These are phyloP conservation scores for Sporothrix pallida DNA, from an alignment of 2,329 filamentous ascomycete species.

Conservation along the genomic window DNA sequence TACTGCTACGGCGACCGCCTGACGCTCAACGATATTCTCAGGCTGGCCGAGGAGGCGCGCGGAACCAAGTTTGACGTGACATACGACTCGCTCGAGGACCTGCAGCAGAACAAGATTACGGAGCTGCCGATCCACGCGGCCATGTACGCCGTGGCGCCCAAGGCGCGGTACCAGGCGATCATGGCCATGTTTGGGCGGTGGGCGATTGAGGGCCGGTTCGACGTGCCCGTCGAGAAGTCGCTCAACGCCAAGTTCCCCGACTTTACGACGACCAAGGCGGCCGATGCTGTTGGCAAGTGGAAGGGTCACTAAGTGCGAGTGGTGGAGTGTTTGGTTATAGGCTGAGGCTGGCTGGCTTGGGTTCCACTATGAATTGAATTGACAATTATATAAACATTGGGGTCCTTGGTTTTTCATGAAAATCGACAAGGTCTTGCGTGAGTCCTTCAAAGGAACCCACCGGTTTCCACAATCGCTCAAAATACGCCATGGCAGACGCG, in stretches of 20 bases:
- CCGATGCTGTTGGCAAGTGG: slow-evolving; percentile 18
- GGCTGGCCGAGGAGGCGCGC: slow-evolving; percentile 12
- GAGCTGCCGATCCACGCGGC: background rate
- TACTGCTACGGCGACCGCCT: slow-evolving; percentile 2
- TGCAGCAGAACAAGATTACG: background rate
- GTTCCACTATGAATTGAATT: too few relatives aligned
- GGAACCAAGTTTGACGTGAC: slow-evolving; percentile 14
- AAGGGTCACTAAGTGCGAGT: background rate
- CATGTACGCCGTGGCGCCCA: background rate
- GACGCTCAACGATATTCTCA: slow-evolving; percentile 21
- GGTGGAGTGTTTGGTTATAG: background rate
- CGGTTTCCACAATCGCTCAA: background rate
- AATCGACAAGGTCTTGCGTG: too few relatives aligned
- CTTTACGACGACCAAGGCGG: background rate
- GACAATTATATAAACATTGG: too few relatives aligned
- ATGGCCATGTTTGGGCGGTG: slow-evolving; percentile 24
- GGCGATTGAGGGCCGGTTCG: background rate
- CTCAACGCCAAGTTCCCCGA: slow-evolving; percentile 22
- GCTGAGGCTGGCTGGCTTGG: too few relatives aligned
- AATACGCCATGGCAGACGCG: background rate
- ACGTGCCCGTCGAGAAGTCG: background rate
- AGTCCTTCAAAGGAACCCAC: too few relatives aligned
- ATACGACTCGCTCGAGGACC: slow-evolving; percentile 18
- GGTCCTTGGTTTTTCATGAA: too few relatives aligned
- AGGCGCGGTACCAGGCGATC: background rate